phyloP scores from a whole-genome alignment of 129 eudicot species.

The Silybum marianum region DNA sequence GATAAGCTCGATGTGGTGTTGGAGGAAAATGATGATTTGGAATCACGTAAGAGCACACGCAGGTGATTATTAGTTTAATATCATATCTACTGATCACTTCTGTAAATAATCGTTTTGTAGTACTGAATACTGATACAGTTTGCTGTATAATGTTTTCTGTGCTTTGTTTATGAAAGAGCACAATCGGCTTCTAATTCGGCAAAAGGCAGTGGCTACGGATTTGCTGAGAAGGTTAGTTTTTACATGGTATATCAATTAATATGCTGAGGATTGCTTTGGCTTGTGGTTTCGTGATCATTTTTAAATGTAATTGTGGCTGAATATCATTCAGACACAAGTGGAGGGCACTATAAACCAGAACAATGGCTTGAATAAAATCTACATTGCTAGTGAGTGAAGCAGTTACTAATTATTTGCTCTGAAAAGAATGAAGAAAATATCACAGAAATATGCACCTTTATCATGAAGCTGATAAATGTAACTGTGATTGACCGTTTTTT shows the following conservation, averaged over 20 bases:
- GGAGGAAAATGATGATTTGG: slow-evolving; percentile 72
- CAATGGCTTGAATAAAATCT: not conserved
- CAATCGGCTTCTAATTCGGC: slow-evolving; percentile 49
- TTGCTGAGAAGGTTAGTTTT: slow-evolving; percentile 80
- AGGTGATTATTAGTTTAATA: slow-evolving; percentile 46
- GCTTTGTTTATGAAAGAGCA: slow-evolving; percentile 38
- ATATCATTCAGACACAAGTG: slow-evolving; percentile 4
- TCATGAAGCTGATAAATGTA: not conserved
- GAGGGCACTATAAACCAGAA: not conserved
- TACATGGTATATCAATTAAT: not conserved
- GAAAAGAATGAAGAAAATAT: not conserved
- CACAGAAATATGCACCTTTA: not conserved
- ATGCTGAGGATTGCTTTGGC: not conserved
- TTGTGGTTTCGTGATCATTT: not conserved
- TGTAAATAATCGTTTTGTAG: not conserved
- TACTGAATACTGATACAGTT: not conserved
- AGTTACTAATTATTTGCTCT: not conserved
- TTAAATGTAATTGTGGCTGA: not conserved
- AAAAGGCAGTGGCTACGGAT: slow-evolving; percentile 78
- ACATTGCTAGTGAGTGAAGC: not conserved
- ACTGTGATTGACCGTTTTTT: not conserved
- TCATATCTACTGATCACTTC: slow-evolving; percentile 3
- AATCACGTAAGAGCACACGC: slow-evolving; percentile 53
- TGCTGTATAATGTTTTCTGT: not conserved
- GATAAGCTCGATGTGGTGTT: slow-evolving; percentile 87